phyloP scores from a whole-genome alignment of 2,329 filamentous ascomycete species.

The Xylaria multiplex region DNA sequence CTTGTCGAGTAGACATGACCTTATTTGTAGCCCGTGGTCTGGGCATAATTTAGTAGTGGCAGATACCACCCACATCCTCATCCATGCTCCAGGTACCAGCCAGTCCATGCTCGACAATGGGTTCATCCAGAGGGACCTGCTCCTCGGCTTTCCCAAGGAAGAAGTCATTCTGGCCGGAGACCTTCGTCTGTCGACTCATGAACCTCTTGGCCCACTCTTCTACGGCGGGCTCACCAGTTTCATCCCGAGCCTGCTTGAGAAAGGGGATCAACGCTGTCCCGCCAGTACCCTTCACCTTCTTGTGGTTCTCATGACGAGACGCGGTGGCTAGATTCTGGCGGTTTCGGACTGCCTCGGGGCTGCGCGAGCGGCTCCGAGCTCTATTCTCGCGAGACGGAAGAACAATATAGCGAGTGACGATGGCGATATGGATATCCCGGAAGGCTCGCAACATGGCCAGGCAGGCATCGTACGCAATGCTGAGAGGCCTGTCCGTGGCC shows the following conservation, averaged over 20 bases:
- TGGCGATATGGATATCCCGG: constrained; percentile 94
- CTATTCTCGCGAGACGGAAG: constrained; percentile 82
- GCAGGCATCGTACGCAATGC: constrained; percentile 89
- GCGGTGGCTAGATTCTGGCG: constrained; percentile 70
- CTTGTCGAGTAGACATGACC: background rate
- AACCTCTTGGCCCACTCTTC: constrained; percentile 69
- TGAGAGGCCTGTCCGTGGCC: constrained; percentile 70
- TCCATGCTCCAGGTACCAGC: constrained; percentile 91
- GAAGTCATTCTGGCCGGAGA: constrained; percentile 65
- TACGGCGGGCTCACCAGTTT: constrained; percentile 92
- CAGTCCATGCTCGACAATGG: constrained; percentile 64
- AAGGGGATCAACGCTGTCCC: constrained; percentile 95
- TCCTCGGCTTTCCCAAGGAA: constrained; percentile 65
- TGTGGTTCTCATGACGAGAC: constrained; percentile 59
- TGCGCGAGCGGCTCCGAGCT: constrained; percentile 69
- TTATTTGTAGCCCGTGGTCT: background rate
- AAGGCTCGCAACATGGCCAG: constrained; percentile 75
- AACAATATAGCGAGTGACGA: constrained; percentile 96
- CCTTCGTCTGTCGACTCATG: constrained; percentile 63
- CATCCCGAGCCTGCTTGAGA: constrained; percentile 93
- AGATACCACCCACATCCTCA: constrained; percentile 75
- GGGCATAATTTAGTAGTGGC: constrained; percentile 57
- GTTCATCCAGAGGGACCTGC: constrained; percentile 44
- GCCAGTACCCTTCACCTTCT: constrained; percentile 85
- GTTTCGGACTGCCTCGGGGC: constrained; percentile 61